phyloP scores from a whole-genome alignment of 2,329 filamentous ascomycete species.

The Clarireedia homoeocarpa region DNA sequence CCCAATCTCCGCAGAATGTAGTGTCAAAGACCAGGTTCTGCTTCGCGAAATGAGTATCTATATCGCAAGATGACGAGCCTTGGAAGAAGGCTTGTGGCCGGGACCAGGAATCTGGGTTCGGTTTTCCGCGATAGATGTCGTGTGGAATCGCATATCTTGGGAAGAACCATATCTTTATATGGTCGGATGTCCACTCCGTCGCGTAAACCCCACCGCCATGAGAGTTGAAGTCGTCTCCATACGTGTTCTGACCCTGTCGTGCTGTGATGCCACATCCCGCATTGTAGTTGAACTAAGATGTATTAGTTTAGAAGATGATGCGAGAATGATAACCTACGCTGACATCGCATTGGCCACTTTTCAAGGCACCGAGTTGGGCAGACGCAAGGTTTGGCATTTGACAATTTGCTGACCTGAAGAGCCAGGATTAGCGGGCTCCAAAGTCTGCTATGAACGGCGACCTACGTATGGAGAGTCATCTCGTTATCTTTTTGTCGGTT shows the following conservation, averaged over 20 bases:
- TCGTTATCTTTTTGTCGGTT: neutral
- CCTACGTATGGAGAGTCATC: constrained; percentile 6
- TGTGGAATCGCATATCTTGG: constrained; percentile 64
- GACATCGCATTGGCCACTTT: constrained; percentile 1
- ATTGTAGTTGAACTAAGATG: neutral
- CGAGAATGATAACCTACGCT: neutral
- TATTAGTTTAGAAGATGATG: neutral
- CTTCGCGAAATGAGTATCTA: constrained; percentile 59
- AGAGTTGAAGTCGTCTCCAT: constrained; percentile 58
- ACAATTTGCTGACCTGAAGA: constrained; percentile 4
- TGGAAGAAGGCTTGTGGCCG: constrained; percentile 53
- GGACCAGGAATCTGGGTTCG: constrained; percentile 61
- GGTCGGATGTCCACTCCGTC: constrained; percentile 57
- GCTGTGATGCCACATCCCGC: constrained; percentile 17
- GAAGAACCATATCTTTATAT: constrained; percentile 57
- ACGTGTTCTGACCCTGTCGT: constrained; percentile 26
- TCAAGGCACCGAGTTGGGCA: neutral
- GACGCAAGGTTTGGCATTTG: neutral
- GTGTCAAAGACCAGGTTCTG: constrained; percentile 76
- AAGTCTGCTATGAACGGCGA: too few species aligned
- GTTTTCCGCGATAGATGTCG: constrained; percentile 48
- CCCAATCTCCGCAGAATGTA: constrained; percentile 83
- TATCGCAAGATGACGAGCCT: constrained; percentile 51
- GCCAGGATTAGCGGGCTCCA: neutral
- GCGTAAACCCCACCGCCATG: constrained; percentile 60